phyloP scores from a whole-genome alignment of 2,329 filamentous ascomycete species.

The Graphium sp. region DNA sequence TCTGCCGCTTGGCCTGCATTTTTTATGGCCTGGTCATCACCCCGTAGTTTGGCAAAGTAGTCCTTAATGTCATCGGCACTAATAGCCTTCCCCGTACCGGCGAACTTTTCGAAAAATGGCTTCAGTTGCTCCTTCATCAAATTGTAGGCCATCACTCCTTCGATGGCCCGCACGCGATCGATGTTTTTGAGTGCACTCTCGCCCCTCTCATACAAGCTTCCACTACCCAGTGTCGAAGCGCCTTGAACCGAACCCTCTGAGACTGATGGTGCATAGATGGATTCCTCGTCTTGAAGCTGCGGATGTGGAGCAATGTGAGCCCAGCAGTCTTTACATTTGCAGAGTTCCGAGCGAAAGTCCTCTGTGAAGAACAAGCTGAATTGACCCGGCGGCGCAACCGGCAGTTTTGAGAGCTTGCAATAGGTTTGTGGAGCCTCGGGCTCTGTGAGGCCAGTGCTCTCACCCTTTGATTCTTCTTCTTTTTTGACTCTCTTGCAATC shows the following conservation, averaged over 20 bases:
- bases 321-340: slow-evolving; percentile 62
- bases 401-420: slow-evolving; percentile 48
- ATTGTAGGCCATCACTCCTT: slow-evolving; percentile 97
- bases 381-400: slow-evolving; percentile 31
- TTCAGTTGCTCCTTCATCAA: slow-evolving; percentile 93
- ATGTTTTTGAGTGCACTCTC: slow-evolving; percentile 85
- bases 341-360: slow-evolving; percentile 67
- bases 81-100: slow-evolving; percentile 75
- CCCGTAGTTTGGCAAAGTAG: slow-evolving; percentile 87
- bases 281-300: slow-evolving; percentile 85
- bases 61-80: slow-evolving; percentile 91
- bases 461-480: slow-evolving; percentile 14
- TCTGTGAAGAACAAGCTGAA: slow-evolving; percentile 75
- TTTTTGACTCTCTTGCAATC: slow-evolving; percentile 42
- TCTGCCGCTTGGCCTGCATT: slow-evolving; percentile 39
- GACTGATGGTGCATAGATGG: slow-evolving; percentile 80
- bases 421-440: slow-evolving; percentile 8
- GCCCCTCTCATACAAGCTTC: slow-evolving; percentile 75
- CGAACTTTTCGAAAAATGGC: slow-evolving; percentile 84
- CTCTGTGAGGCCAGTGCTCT: slow-evolving; percentile 2
- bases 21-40: slow-evolving; percentile 61
- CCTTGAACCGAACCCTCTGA: slow-evolving; percentile 45
- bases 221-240: slow-evolving; percentile 50
- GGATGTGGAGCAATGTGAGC: slow-evolving; percentile 29
- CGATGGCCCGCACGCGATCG: slow-evolving; percentile 82